Base-by-base conservation (phyloP, 306 rosid species). In the Cotoneaster glaucophyllus region DNA sequence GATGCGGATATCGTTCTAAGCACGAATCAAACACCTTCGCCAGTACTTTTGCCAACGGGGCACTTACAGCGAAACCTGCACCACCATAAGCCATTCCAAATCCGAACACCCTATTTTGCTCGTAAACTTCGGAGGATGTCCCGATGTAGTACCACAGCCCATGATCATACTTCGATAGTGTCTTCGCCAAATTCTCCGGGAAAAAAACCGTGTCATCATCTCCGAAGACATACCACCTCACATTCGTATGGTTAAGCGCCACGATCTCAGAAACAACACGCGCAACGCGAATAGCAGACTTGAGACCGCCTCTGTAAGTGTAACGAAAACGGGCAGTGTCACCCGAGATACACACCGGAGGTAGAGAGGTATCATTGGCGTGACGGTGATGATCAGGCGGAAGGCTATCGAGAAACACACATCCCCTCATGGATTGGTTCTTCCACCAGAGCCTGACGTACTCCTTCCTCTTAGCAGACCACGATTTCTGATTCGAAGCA, bases 11-110 rank as follows among this genome's bases (percentile, higher is more conserved):
- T 73, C 98, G 78, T 83, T 87, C 86, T 1, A 94, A 70, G 31
- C 98, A 94, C 0, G 96, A 87, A 83, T 92, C 98, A 34, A 94
- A 90, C 52, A 89, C 86, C 73, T 86, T 92, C 5, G 87, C 93
- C 68, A 94, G 69, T 13, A 80, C 87, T 64, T 75, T 77, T 0
- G 96, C 97, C 1, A 92, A 71, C 58, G 98, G 84, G 44, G 83
- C 82, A 63, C 97, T 92, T 64, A 95, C 81, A 66, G 95, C 98
- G 64, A 95, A 90, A 68, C 97, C 98, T 9, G 93, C 98, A 22
- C 98, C 98, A 5, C 95, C 95, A 69, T 86, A 90, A 72, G 96
- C 98, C 97, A 92, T 95, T 21, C 83, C 92, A 64, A 88, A 92
- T 14, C 90, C 86, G 26, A 91, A 92, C 8, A 75, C 2, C 28